phyloP scores from a whole-genome alignment of 2,329 filamentous ascomycete species.

The Thielaviopsis ethacetica region DNA sequence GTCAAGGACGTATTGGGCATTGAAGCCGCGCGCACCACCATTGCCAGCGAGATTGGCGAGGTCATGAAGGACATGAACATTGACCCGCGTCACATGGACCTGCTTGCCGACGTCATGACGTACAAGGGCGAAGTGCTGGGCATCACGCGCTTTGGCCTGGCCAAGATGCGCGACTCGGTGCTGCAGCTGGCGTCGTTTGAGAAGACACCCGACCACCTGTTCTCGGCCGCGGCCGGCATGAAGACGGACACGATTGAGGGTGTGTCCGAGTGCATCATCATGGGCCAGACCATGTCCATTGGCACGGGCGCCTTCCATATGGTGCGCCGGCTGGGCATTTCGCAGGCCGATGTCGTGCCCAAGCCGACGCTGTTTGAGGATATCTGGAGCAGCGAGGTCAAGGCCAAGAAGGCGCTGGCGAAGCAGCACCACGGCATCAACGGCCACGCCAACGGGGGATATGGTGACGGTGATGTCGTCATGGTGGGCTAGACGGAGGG shows the following conservation, averaged over 20 bases:
- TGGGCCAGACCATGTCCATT: constrained; percentile 85
- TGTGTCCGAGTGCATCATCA: constrained; percentile 93
- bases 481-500: constrained; percentile 7
- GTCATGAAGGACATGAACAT: constrained; percentile 95
- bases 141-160: constrained; percentile 88
- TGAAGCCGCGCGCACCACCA: constrained; percentile 79
- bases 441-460: neutral
- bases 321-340: constrained; percentile 57
- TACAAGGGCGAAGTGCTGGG: constrained; percentile 95
- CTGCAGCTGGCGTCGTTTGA: constrained; percentile 91
- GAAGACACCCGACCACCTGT: constrained; percentile 94
- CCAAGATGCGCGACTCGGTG: constrained; percentile 91
- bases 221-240: constrained; percentile 82
- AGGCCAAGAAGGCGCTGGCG: constrained; percentile 4
- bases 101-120: constrained; percentile 96
- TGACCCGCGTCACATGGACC: constrained; percentile 92
- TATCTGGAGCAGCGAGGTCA: constrained; percentile 27
- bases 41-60: constrained; percentile 69
- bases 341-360: constrained; percentile 37
- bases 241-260: constrained; percentile 87
- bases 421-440: constrained; percentile 1
- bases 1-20: constrained; percentile 77
- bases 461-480: constrained; percentile 5
- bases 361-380: constrained; percentile 58
- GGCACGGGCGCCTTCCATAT: constrained; percentile 90